Evolutionary conservation across 805 yeast genomes (phyloP).

Genomic region (Ogataea paraovalis): DNA sequence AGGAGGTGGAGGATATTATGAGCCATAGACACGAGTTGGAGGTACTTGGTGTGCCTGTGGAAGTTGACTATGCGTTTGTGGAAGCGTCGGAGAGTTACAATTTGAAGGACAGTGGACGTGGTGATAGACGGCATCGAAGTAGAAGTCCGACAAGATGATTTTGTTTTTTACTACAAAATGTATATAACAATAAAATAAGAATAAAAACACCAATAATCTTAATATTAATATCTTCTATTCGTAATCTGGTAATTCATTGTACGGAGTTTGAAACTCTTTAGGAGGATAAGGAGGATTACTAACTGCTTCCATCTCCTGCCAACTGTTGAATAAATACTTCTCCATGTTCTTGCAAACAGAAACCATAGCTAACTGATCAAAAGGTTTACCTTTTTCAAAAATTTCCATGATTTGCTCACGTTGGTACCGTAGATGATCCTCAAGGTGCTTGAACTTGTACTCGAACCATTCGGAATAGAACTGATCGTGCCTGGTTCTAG

Average conservation of each 20-base stretch:
- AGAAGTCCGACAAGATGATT: too few relatives aligned
- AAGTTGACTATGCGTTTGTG: constrained; percentile 38
- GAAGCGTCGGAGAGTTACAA: constrained; percentile 6
- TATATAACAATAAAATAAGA: too few relatives aligned
- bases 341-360: constrained; percentile 22
- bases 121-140: too few relatives aligned
- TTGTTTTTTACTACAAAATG: too few relatives aligned
- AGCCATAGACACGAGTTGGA: constrained; percentile 24
- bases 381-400: constrained; percentile 11
- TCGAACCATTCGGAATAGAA: constrained; percentile 29
- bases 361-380: constrained; percentile 22
- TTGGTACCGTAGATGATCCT: constrained; percentile 15
- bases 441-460: constrained; percentile 22
- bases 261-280: neutral
- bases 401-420: constrained; percentile 10
- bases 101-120: too few relatives aligned
- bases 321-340: constrained; percentile 20
- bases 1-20: constrained; percentile 35
- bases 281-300: constrained; percentile 18
- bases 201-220: too few relatives aligned
- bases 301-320: constrained; percentile 27
- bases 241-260: neutral
- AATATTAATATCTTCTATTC: too few relatives aligned
- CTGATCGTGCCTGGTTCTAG: constrained; percentile 24
- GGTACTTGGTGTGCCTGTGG: constrained; percentile 31